phyloP scores from a whole-genome alignment of 768 basidiomycete species.

The Lactarius sp. region DNA sequence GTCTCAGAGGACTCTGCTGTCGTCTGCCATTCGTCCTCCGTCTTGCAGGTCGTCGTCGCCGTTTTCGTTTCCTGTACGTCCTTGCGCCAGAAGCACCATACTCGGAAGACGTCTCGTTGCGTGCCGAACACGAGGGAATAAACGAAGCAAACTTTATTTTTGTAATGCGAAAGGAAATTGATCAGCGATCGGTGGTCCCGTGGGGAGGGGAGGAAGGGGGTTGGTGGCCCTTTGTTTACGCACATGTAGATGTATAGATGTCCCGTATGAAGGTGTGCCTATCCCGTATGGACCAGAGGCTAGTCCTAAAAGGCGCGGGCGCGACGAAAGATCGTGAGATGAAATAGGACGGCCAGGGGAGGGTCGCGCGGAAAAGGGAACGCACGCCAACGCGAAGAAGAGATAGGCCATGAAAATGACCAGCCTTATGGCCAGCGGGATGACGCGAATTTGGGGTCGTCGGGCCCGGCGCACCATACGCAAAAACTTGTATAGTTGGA shows the following conservation, averaged over 20 bases:
- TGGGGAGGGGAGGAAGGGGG: not conserved
- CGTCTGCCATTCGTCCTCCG: not conserved
- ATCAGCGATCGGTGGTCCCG: not conserved
- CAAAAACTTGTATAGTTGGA: not conserved
- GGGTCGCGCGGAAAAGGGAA: not conserved
- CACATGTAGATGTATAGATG: constrained; percentile 19
- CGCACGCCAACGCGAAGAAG: constrained; percentile 6
- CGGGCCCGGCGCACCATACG: not conserved
- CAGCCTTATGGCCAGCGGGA: constrained; percentile 10
- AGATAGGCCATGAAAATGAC: constrained; percentile 7
- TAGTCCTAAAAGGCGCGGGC: not conserved
- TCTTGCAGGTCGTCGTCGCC: not conserved
- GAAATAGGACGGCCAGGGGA: not conserved
- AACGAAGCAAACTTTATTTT: constrained; percentile 4
- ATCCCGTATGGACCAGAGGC: constrained; percentile 9
- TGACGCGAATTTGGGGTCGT: constrained; percentile 2
- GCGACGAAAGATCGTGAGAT: not conserved
- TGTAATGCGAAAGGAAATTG: not conserved
- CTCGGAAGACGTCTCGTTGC: constrained; percentile 11
- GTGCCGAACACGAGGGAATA: constrained; percentile 18
- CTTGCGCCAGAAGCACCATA: constrained; percentile 13
- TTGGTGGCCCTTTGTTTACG: not conserved
- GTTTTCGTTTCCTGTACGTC: not conserved
- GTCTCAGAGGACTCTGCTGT: not conserved
- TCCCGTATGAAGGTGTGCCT: constrained; percentile 5